Evolutionary conservation across 106 monocot species (phyloP).

Genomic region (Dactylorhiza incarnata): DNA sequence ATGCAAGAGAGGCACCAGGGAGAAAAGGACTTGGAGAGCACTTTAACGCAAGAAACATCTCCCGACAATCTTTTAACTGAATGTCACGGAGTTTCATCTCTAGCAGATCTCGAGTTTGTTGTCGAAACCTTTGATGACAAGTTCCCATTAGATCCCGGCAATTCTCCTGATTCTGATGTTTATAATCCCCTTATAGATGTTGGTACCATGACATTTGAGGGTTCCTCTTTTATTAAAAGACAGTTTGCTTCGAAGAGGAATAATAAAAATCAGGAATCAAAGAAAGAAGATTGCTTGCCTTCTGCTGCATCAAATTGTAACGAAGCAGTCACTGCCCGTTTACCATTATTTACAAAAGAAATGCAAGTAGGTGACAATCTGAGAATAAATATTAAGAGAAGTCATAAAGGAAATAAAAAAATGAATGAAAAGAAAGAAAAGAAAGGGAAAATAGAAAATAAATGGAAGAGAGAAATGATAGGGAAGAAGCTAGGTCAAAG

Average conservation of each 20-base stretch:
- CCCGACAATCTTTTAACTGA: constrained; percentile 28
- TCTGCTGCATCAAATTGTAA: constrained; percentile 14
- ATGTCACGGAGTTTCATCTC: constrained; percentile 38
- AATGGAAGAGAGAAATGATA: not conserved
- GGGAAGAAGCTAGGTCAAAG: constrained; percentile 9
- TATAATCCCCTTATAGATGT: constrained; percentile 34
- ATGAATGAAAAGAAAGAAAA: not conserved
- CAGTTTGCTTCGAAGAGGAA: constrained; percentile 16
- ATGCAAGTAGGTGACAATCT: not conserved
- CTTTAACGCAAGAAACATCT: constrained; percentile 59
- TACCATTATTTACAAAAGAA: constrained; percentile 6
- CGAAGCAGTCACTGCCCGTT: constrained; percentile 1
- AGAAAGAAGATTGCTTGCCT: constrained; percentile 14
- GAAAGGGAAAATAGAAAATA: not conserved
- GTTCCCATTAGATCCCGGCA: constrained; percentile 23
- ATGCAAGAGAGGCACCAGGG: constrained; percentile 20
- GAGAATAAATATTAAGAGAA: not conserved
- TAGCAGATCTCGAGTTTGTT: constrained; percentile 5
- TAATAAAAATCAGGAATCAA: constrained; percentile 6
- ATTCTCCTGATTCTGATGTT: constrained; percentile 71
- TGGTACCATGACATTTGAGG: constrained; percentile 16
- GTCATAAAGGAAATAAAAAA: not conserved
- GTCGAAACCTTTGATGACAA: constrained; percentile 19
- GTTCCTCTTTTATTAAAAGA: constrained; percentile 11
- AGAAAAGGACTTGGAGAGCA: constrained; percentile 67